A percentile compares a stretch with the other conserved stretches of the same genome.
phyloP scores from a whole-genome alignment of 768 basidiomycete genomes.

The Boletales sp. region DNA sequence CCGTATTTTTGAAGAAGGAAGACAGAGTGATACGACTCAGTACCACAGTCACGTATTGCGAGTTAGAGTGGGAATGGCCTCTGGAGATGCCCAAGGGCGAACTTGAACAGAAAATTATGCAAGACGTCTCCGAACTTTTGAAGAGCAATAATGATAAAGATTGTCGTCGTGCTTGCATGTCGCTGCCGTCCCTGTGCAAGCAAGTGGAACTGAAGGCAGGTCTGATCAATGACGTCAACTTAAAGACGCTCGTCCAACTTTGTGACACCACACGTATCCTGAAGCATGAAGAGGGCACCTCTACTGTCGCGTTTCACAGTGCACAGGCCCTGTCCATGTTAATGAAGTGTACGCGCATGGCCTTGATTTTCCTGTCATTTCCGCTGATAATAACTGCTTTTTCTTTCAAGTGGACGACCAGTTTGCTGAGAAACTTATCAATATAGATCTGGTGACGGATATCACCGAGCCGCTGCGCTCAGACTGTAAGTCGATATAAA shows the following conservation, averaged over 20 bases:
- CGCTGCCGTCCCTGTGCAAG: constrained; percentile 28
- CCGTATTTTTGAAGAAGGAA: constrained; percentile 10
- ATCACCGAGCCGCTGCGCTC: constrained; percentile 14
- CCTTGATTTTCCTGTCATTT: neutral
- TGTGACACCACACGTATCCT: constrained; percentile 11
- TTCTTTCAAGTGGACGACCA: constrained; percentile 10
- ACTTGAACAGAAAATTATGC: constrained; percentile 1
- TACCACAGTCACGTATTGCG: constrained; percentile 23
- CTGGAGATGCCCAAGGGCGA: neutral
- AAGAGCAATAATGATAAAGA: neutral
- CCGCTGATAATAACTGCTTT: neutral
- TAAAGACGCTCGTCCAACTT: constrained; percentile 16
- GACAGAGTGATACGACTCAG: constrained; percentile 21
- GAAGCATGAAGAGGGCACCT: constrained; percentile 15
- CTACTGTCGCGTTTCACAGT: constrained; percentile 19
- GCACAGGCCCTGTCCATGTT: constrained; percentile 26
- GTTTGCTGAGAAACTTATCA: constrained; percentile 13
- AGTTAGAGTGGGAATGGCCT: constrained; percentile 23
- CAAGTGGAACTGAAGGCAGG: constrained; percentile 4
- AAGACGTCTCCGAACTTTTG: constrained; percentile 17
- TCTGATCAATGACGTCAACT: constrained; percentile 16
- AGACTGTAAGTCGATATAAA: constrained; percentile 10
- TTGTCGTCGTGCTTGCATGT: constrained; percentile 24
- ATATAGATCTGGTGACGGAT: constrained; percentile 15
- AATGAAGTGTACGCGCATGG: constrained; percentile 15